Conservation (phyloP, 1,139 yeast genomes). For the Yamadazyma atlantica region DNA sequence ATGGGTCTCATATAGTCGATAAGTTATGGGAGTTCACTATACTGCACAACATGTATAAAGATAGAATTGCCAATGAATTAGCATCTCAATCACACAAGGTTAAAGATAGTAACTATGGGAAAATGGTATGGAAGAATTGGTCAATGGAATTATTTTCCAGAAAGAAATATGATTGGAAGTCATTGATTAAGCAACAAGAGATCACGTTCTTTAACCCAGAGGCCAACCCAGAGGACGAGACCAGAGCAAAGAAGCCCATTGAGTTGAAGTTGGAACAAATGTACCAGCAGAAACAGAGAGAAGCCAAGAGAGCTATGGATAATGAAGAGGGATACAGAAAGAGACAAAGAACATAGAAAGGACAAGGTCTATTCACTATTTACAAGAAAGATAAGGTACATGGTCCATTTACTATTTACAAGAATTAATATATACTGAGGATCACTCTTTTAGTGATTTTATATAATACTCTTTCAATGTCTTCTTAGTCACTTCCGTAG, state of each 20-base stretch:
- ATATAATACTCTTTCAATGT: constrained; percentile 55
- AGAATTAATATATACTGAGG: too few species aligned
- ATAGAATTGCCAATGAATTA: constrained; percentile 75
- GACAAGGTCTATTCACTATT: too few species aligned
- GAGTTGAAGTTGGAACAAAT: constrained; percentile 45
- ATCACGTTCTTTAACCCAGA: constrained; percentile 39
- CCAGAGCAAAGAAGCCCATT: constrained; percentile 37
- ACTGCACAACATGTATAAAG: constrained; percentile 80
- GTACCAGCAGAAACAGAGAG: constrained; percentile 30
- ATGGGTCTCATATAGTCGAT: constrained; percentile 91
- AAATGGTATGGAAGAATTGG: constrained; percentile 96
- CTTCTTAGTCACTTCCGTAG: constrained; percentile 56
- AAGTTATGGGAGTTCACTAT: constrained; percentile 77
- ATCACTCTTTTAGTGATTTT: constrained; percentile 7
- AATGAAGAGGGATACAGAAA: constrained; percentile 14
- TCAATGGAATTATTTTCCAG: constrained; percentile 72
- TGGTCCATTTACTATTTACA: too few species aligned
- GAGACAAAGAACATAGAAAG: constrained; percentile 10
- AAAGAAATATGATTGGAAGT: constrained; percentile 82
- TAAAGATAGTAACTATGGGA: constrained; percentile 84
- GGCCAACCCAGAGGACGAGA: constrained; percentile 8
- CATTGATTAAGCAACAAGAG: constrained; percentile 69
- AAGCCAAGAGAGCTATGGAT: constrained; percentile 21
- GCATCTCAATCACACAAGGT: constrained; percentile 61
- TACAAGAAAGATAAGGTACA: too few species aligned